Conservation (phyloP, 306 rosid species). For the Aeschynomene evenia region DNA sequence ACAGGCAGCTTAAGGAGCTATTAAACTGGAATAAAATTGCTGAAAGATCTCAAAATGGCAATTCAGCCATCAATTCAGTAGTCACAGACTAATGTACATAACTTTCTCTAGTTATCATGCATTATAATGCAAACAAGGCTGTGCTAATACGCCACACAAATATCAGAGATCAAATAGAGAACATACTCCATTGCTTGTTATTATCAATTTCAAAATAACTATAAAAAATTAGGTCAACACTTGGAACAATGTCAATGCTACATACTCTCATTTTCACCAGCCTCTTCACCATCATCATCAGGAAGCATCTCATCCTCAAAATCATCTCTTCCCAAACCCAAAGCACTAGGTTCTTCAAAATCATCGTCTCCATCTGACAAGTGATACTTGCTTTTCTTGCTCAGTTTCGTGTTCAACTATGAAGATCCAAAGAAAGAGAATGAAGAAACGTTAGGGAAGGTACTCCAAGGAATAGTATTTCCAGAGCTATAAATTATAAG, state of each 20-base stretch:
- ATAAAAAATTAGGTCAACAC: background rate
- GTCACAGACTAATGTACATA: background rate
- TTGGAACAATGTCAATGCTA: background rate
- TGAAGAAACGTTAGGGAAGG: background rate
- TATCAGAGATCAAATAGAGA: background rate
- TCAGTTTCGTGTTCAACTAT: slow-evolving; percentile 61
- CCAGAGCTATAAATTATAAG: background rate
- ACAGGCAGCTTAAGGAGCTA: background rate
- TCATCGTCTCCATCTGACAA: slow-evolving; percentile 86
- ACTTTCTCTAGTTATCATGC: background rate
- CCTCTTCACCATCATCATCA: slow-evolving; percentile 44
- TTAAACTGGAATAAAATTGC: background rate
- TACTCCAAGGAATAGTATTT: background rate
- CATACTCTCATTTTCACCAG: slow-evolving; percentile 38
- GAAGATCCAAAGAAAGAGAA: background rate
- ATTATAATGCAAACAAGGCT: background rate
- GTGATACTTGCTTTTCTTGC: slow-evolving; percentile 73
- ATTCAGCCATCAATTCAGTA: background rate
- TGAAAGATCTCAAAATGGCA: background rate
- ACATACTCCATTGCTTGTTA: background rate
- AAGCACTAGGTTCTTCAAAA: slow-evolving; percentile 50
- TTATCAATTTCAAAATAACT: background rate
- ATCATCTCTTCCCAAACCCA: slow-evolving; percentile 70
- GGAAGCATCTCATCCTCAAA: slow-evolving; percentile 65
- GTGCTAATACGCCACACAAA: background rate